phyloP scores from a whole-genome alignment of 352 stramenopile genomes.

The Globisporangium recalcitrans region DNA sequence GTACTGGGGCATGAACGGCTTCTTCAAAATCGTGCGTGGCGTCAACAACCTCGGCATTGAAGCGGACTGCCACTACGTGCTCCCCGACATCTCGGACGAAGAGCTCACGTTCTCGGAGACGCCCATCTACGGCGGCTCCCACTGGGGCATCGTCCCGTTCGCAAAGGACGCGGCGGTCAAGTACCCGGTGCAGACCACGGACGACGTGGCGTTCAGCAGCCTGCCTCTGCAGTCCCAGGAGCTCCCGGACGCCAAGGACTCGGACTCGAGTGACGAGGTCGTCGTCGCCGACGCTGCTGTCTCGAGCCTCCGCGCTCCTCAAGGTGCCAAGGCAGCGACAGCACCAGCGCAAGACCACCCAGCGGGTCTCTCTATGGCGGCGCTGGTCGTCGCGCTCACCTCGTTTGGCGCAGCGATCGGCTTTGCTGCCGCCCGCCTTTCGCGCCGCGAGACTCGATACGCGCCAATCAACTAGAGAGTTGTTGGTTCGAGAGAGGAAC shows the following conservation, averaged over 20 bases:
- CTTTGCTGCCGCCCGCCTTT: slow-evolving; percentile 11
- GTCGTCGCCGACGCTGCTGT: not conserved
- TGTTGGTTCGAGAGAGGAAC: not conserved
- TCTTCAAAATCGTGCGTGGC: slow-evolving; percentile 85
- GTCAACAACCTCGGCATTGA: slow-evolving; percentile 87
- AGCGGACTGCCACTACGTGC: slow-evolving; percentile 76
- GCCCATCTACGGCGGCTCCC: slow-evolving; percentile 55
- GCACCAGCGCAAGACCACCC: not conserved
- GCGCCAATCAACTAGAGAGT: slow-evolving; percentile 18
- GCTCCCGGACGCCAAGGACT: slow-evolving; percentile 25
- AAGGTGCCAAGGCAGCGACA: not conserved
- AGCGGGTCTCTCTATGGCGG: slow-evolving; percentile 3
- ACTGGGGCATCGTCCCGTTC: slow-evolving; percentile 57
- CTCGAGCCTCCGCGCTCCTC: slow-evolving; percentile 10
- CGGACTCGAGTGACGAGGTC: slow-evolving; percentile 10
- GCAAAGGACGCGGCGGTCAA: slow-evolving; percentile 53
- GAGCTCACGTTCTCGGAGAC: slow-evolving; percentile 50
- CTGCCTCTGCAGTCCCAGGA: slow-evolving; percentile 43
- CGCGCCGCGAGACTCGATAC: slow-evolving; percentile 10
- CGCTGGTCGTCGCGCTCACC: slow-evolving; percentile 12
- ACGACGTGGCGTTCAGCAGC: slow-evolving; percentile 48
- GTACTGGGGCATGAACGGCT: slow-evolving; percentile 90
- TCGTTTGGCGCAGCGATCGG: slow-evolving; percentile 16
- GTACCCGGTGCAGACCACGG: slow-evolving; percentile 84
- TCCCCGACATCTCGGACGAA: slow-evolving; percentile 51